A percentile compares a stretch with the other conserved stretches of the same genome.
These are phyloP conservation scores for Colletotrichum higginsianum DNA, from an alignment of 2,329 filamentous ascomycete species.

Conservation along the genomic window DNA sequence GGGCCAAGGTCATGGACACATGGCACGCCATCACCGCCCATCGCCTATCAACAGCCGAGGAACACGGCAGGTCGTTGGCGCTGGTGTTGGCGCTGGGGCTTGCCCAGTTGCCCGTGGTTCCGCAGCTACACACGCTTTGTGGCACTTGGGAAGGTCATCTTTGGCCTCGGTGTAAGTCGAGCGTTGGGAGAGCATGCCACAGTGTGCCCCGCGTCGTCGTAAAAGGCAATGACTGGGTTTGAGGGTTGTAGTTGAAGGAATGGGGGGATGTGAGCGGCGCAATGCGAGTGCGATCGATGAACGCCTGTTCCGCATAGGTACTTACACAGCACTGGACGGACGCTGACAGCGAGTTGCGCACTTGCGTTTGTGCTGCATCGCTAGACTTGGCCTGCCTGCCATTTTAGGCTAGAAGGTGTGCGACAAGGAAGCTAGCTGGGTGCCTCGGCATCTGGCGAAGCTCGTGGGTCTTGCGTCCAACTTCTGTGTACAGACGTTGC, in stretches of 20 bases:
- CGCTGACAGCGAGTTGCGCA: constrained; percentile 5
- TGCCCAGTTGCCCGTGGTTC: constrained; percentile 24
- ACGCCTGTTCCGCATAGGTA: neutral
- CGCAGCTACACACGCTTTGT: constrained; percentile 14
- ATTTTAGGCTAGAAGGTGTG: neutral
- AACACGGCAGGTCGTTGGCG: constrained; percentile 16
- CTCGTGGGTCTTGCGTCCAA: constrained; percentile 31
- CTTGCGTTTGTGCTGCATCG: constrained; percentile 26
- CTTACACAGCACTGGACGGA: too few relatives aligned
- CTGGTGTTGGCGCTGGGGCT: neutral
- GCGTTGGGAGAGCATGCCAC: constrained; percentile 5
- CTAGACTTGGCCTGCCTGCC: constrained; percentile 24
- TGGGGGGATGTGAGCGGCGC: neutral
- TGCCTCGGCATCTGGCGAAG: constrained; percentile 40
- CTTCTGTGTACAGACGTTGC: neutral
- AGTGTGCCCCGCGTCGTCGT: constrained; percentile 1
- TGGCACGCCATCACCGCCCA: neutral
- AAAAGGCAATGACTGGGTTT: constrained; percentile 6
- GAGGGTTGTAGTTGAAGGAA: constrained; percentile 1
- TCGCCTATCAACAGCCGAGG: constrained; percentile 29
- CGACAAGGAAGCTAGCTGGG: constrained; percentile 12
- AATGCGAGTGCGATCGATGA: constrained; percentile 19
- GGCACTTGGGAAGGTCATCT: neutral
- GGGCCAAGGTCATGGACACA: constrained; percentile 15
- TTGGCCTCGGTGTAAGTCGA: constrained; percentile 33